Evolutionary conservation across 2,329 filamentous ascomycete species (phyloP).

Genomic region (Parastagonospora avenae): DNA sequence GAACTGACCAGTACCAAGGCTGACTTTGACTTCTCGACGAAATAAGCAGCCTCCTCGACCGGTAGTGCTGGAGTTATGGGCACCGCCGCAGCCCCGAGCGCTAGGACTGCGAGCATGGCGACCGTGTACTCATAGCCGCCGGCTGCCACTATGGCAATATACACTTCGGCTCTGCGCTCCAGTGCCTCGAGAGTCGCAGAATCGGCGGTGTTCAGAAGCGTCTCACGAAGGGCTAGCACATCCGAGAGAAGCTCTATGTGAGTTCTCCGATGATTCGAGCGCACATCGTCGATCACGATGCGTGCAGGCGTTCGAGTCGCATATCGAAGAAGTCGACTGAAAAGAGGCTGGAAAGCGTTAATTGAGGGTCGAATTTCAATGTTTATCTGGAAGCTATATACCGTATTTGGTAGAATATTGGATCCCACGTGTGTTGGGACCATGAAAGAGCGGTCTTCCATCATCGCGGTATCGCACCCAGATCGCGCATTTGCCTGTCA

Average conservation of each 20-base stretch:
- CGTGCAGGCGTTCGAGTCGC: constrained; percentile 42
- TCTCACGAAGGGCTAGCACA: constrained; percentile 50
- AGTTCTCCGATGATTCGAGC: constrained; percentile 43
- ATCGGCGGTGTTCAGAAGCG: constrained; percentile 39
- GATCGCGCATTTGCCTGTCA: neutral
- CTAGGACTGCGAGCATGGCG: constrained; percentile 55
- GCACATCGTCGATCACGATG: constrained; percentile 49
- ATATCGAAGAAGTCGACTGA: constrained; percentile 49
- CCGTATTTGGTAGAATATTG: constrained; percentile 39
- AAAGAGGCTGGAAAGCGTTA: constrained; percentile 37
- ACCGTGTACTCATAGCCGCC: constrained; percentile 57
- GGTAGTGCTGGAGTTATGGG: constrained; percentile 52
- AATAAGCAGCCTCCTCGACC: constrained; percentile 53
- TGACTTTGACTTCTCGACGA: constrained; percentile 48
- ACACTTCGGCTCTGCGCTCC: constrained; percentile 46
- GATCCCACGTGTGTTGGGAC: constrained; percentile 34
- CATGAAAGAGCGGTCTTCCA: constrained; percentile 36
- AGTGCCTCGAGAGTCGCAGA: constrained; percentile 32
- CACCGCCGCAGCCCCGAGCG: constrained; percentile 54
- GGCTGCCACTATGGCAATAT: constrained; percentile 53
- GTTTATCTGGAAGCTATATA: constrained; percentile 13
- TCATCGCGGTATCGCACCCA: constrained; percentile 10
- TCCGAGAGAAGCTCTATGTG: constrained; percentile 53
- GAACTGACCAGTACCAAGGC: constrained; percentile 48
- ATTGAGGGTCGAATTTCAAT: neutral